Base-by-base conservation (phyloP, 176 grass and related monocot genomes). In the Tuctoria greenei region DNA sequence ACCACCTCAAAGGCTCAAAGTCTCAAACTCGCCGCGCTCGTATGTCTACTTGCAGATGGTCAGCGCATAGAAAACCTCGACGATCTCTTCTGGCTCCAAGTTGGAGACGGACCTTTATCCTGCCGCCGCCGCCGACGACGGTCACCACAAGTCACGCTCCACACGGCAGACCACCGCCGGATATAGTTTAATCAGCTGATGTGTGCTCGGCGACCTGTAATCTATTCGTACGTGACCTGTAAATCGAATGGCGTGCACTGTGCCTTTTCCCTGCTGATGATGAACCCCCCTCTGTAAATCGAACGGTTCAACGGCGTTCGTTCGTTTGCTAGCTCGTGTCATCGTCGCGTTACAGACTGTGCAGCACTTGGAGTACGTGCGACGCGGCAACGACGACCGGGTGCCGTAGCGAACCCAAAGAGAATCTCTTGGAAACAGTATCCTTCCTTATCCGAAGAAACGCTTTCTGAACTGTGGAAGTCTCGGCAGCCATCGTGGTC, bases 271-370 rank as follows among this genome's bases (percentile, higher is more conserved):
- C n/a, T n/a, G n/a, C n/a, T n/a, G n/a, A n/a, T n/a, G n/a, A n/a
- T n/a, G n/a, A n/a, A n/a, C n/a, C n/a, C n/a, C n/a, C n/a, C n/a
- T n/a, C 77, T 81, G 64, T 71, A 76, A 64, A 31, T 31, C 31
- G 31, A 31, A 31, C 31, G 31, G 31, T 31, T 31, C 31, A 31
- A 2, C 31, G 31, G 31, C 31, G 31, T 51, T 51, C 4, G 49
- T 51, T 7, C 15, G 46, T 49, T 17, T 15, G 15, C 5, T 15
- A 16, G 14, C 45, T 14, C 12, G 2, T 47, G 45, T 47, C 45
- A 11, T 47, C 45, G 0, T 78, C 75, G 5, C 67, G 27, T 79
- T 62, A 58, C 83, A 79, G 74, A 62, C 50, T 79, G 40, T 79
- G 12, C 31, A 20, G 31, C 42, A 27, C n/a, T 72, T 23, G 56